phyloP scores from a whole-genome alignment of 257 asterid genomes.

The Fraxinus anomala region DNA sequence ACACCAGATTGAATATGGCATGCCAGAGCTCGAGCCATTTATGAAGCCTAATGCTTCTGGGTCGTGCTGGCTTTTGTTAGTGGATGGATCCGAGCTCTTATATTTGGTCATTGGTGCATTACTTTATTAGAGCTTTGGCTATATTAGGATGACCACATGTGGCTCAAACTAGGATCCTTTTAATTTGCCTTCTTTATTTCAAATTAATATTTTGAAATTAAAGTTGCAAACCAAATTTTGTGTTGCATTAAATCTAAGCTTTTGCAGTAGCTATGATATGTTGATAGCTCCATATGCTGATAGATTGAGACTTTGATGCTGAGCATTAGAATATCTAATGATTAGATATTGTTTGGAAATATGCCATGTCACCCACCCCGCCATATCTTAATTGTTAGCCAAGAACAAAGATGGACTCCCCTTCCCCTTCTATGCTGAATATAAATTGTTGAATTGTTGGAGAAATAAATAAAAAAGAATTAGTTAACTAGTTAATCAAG shows the following conservation, averaged over 20 bases:
- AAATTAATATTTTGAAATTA: neutral
- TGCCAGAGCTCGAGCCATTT: neutral
- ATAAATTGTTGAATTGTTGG: neutral
- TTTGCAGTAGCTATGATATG: neutral
- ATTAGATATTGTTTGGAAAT: neutral
- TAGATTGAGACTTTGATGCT: slow-evolving; percentile 4
- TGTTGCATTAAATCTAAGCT: neutral
- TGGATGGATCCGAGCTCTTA: neutral
- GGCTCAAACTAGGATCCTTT: neutral
- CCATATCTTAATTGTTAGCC: neutral
- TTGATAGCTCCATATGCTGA: slow-evolving; percentile 6
- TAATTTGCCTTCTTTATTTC: neutral
- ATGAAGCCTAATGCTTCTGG: neutral
- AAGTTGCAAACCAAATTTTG: neutral
- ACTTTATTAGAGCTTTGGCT: neutral
- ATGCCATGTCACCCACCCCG: neutral
- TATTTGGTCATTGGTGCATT: neutral
- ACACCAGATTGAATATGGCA: neutral
- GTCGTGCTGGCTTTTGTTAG: neutral
- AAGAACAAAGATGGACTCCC: neutral
- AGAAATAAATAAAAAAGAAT: neutral
- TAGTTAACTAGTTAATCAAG: neutral
- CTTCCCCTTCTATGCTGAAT: neutral
- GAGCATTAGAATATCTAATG: neutral
- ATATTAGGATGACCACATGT: neutral